These are phyloP conservation scores for Saccharomycodes ludwigii DNA, from an alignment of 805 yeast genomes.

Conservation along the genomic window DNA sequence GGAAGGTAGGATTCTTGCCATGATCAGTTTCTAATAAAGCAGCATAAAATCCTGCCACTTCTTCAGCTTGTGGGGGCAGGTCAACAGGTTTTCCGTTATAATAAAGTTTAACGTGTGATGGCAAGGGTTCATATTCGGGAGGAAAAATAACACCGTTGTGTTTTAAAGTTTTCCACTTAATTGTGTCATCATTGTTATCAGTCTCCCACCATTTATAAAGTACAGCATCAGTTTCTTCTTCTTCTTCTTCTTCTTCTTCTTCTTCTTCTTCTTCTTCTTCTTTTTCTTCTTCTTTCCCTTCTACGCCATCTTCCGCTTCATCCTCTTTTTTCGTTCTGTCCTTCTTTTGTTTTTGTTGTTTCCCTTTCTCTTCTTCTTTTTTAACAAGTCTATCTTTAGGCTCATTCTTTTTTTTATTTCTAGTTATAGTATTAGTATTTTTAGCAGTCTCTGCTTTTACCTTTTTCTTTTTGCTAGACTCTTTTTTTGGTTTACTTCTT, in stretches of 20 bases:
- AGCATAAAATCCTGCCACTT: conserved; percentile 90
- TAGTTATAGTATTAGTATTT: conserved; percentile 2
- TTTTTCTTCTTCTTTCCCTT: conserved; percentile 10
- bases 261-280: conserved; percentile 16
- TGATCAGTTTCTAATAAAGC: conserved; percentile 84
- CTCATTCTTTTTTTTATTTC: conserved; percentile 8
- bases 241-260: conserved; percentile 30
- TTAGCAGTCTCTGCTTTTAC: conserved; percentile 4
- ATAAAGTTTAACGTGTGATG: conserved; percentile 57
- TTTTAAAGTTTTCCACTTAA: conserved; percentile 76
- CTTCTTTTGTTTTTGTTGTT: conserved; percentile 6
- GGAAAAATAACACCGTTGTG: conserved; percentile 93
- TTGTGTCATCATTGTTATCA: conserved; percentile 52
- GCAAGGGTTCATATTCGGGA: conserved; percentile 81
- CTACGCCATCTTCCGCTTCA: conserved; percentile 11
- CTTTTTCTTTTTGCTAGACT: conserved; percentile 1
- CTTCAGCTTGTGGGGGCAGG: conserved; percentile 77
- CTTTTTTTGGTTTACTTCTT: conserved; percentile 16
- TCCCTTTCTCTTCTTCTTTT: too few species aligned
- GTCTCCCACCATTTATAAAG: conserved; percentile 51
- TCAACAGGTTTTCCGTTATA: conserved; percentile 69
- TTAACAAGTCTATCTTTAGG: conserved; percentile 6
- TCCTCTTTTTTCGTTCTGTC: conserved; percentile 2
- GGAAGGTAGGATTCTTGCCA: conserved; percentile 76
- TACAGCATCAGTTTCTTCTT: conserved; percentile 6